Percentiles rank a stretch among this genome's conserved stretches.
Evolutionary conservation across 495 filamentous ascomycete species (phyloP).

Genomic region (Penicillium riverlandense): DNA sequence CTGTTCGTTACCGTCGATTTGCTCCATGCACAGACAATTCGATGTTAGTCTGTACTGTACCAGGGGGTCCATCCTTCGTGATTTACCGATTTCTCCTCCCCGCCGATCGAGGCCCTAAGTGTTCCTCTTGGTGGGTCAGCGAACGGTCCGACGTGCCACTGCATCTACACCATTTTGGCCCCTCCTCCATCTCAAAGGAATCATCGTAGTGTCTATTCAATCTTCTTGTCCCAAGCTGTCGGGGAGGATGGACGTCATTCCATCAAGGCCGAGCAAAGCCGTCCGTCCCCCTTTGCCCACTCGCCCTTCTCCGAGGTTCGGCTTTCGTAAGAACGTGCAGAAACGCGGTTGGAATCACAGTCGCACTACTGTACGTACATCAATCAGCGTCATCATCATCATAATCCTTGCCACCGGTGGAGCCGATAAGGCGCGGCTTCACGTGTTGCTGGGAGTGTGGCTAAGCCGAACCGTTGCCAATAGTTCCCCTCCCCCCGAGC

Average conservation of each 20-base stretch:
- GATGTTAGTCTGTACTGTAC: too few species aligned
- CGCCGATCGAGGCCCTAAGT: conserved; percentile 18
- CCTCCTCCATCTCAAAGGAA: neutral
- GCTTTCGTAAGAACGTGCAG: conserved; percentile 12
- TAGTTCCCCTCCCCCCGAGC: too few species aligned
- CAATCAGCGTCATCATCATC: too few species aligned
- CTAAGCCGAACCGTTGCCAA: too few species aligned
- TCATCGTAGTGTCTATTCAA: too few species aligned
- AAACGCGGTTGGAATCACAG: conserved; percentile 11
- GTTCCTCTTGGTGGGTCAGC: conserved; percentile 8
- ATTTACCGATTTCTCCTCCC: conserved; percentile 1
- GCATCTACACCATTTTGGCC: conserved; percentile 6
- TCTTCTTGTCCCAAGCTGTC: neutral
- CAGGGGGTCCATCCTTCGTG: neutral
- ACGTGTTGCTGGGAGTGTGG: too few species aligned
- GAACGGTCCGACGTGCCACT: conserved; percentile 17
- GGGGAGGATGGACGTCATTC: neutral
- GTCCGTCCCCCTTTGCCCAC: neutral
- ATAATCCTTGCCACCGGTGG: neutral
- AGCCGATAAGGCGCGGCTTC: neutral
- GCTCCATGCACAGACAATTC: too few species aligned
- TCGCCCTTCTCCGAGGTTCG: too few species aligned
- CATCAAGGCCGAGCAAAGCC: too few species aligned
- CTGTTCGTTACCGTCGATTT: too few species aligned
- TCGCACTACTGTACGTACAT: conserved; percentile 2